Conservation (phyloP, 257 asterid genomes). For the Eucommia ulmoides region DNA sequence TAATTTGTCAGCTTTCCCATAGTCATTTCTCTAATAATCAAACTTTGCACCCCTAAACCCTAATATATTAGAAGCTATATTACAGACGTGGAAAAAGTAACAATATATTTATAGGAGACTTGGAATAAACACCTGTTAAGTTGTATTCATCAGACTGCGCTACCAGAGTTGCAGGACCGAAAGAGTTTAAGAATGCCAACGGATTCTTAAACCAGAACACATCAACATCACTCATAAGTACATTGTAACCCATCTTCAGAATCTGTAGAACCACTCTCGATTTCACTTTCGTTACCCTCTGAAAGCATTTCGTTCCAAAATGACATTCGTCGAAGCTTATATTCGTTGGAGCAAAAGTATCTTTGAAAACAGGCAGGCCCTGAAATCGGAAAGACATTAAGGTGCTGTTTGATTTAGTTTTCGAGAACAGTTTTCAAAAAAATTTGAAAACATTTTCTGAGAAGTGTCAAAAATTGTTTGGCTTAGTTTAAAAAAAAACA, state of each 20-base stretch:
- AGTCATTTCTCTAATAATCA: too few species aligned
- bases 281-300: constrained; percentile 84
- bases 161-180: constrained; percentile 63
- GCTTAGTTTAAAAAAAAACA: too few species aligned
- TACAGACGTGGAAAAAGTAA: too few species aligned
- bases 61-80: too few species aligned
- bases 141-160: constrained; percentile 90
- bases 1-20: too few species aligned
- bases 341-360: constrained; percentile 42
- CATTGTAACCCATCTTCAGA: constrained; percentile 61
- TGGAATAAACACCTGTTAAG: constrained; percentile 35
- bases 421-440: too few species aligned
- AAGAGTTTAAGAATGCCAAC: constrained; percentile 52
- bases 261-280: constrained; percentile 80
- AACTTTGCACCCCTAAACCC: too few species aligned
- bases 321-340: constrained; percentile 88
- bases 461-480: too few species aligned
- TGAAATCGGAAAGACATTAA: too few species aligned
- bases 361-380: constrained; percentile 83
- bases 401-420: too few species aligned
- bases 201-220: constrained; percentile 58
- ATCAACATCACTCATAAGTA: constrained; percentile 40
- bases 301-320: constrained; percentile 90
- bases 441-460: too few species aligned
- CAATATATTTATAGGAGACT: too few species aligned